Base-by-base conservation (phyloP, 1,139 yeast species). In the Hemisphaericaspora xylanilytica region DNA sequence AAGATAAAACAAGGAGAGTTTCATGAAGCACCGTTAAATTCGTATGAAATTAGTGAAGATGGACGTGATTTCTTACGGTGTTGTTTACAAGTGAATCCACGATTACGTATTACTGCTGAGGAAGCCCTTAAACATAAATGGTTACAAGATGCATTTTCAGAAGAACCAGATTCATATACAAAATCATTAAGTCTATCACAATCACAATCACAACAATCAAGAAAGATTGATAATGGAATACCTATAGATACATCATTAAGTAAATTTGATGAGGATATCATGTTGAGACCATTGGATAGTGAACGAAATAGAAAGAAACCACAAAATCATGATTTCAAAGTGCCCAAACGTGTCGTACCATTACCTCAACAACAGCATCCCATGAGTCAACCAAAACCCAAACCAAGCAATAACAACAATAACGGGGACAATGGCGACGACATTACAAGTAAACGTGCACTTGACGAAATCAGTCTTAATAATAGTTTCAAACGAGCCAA, bases 1-100 rank as follows among this genome's bases (percentile, higher is more conserved):
- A 85, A 85, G 52, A 89, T 90, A 29, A 75, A 78, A 41, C 65
- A 72, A 16, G 97, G 97, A 1, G 79, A 84, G 27, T 92, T 81
- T 55, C 92, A 87, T 53, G 85, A 80, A 44, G 81, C 85, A 12
- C 92, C 96, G 0, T 66, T 92, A 35, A 76, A 76, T 41, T 84
- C 85, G 33, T 78, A 78, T 48, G 77, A 80, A 22, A 73, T 87
- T 2, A 80, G 88, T 4, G 61, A 65, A 14, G 76, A 73, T 27
- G 92, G 87, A 0, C 70, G 87, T 38, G 82, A 79, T 46, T 89
- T 90, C 50, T 67, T 90, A 25, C 75, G 75, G 39, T 62, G 79
- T 18, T 68, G 92, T 43, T 65, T 90, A 17, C 85, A 83, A 51
- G 90, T 85, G 1, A 82, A 87, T 53, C 95, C 95, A 0, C 65